Conservation (phyloP, 2,329 filamentous ascomycete species). For the Cladosporium sp. region DNA sequence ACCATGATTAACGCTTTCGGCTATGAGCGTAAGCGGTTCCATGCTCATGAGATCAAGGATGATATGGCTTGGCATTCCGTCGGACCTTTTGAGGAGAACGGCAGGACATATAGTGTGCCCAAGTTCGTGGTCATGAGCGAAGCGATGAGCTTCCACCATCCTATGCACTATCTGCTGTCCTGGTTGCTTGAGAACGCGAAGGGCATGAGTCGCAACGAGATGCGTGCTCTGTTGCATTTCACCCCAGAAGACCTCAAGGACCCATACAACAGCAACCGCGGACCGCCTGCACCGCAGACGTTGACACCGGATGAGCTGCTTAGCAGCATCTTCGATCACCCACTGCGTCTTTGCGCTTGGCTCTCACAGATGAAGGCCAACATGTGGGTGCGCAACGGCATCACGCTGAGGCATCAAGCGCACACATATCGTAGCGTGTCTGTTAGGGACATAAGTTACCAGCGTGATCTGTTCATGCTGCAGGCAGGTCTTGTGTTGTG, state of each 20-base stretch:
- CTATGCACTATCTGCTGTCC: constrained; percentile 89
- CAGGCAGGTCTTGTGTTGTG: constrained; percentile 88
- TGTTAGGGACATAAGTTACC: constrained; percentile 87
- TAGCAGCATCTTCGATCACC: constrained; percentile 73
- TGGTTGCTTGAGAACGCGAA: constrained; percentile 92
- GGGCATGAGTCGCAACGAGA: constrained; percentile 62
- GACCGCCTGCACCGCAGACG: constrained; percentile 18
- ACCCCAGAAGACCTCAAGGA: constrained; percentile 63
- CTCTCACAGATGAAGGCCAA: constrained; percentile 95
- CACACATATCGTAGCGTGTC: constrained; percentile 86
- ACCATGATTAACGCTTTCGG: constrained; percentile 88
- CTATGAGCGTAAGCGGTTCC: constrained; percentile 80
- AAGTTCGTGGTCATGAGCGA: constrained; percentile 85
- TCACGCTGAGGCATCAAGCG: constrained; percentile 92
- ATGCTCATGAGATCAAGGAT: constrained; percentile 80
- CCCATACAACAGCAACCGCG: constrained; percentile 26
- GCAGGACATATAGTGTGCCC: constrained; percentile 59
- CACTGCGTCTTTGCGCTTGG: constrained; percentile 91
- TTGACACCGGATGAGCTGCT: constrained; percentile 28
- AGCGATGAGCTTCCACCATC: constrained; percentile 94
- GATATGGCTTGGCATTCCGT: constrained; percentile 76
- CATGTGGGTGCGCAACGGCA: constrained; percentile 97
- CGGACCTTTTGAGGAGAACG: constrained; percentile 69
- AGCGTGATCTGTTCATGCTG: constrained; percentile 88
- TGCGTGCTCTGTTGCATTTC: constrained; percentile 68